Conservation (phyloP, 2,329 filamentous ascomycete genomes). For the Ophidiomyces ophidiicola region DNA sequence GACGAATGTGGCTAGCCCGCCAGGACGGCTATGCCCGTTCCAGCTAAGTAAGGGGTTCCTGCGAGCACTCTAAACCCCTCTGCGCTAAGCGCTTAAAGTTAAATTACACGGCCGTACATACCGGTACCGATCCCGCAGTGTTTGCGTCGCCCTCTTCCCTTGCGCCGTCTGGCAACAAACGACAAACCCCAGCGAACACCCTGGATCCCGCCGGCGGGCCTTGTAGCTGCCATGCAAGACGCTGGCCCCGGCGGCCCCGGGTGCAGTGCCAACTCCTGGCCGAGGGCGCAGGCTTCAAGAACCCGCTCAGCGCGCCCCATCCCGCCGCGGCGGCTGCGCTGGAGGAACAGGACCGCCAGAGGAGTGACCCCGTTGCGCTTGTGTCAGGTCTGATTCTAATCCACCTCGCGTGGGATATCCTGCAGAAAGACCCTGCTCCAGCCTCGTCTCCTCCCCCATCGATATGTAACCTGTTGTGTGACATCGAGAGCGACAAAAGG, state of each 20-base stretch:
- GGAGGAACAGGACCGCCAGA: too few relatives aligned
- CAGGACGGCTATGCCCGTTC: background rate
- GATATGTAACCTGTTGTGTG: too few relatives aligned
- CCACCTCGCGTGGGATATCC: slow-evolving; percentile 1
- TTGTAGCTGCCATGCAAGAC: too few relatives aligned
- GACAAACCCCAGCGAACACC: background rate
- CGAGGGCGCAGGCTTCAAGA: too few relatives aligned
- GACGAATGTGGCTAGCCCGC: background rate
- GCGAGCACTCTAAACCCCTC: background rate
- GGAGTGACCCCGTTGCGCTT: background rate
- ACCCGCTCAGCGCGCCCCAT: too few relatives aligned
- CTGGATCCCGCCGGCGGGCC: background rate
- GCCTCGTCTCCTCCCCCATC: too few relatives aligned
- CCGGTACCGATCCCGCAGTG: too few relatives aligned
- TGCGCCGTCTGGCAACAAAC: too few relatives aligned
- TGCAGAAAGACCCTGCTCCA: background rate
- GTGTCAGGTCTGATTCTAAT: background rate
- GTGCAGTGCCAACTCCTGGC: too few relatives aligned
- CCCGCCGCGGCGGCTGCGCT: too few relatives aligned
- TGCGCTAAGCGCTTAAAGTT: background rate
- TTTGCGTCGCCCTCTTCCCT: background rate
- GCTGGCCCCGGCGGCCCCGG: too few relatives aligned
- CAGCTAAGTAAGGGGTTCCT: slow-evolving; percentile 6
- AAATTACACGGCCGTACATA: background rate
- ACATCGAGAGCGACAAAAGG: too few relatives aligned